A percentile compares a stretch with the other conserved stretches of the same genome.
Conservation (phyloP, 306 rosid species). For the Rosa lucieae region DNA sequence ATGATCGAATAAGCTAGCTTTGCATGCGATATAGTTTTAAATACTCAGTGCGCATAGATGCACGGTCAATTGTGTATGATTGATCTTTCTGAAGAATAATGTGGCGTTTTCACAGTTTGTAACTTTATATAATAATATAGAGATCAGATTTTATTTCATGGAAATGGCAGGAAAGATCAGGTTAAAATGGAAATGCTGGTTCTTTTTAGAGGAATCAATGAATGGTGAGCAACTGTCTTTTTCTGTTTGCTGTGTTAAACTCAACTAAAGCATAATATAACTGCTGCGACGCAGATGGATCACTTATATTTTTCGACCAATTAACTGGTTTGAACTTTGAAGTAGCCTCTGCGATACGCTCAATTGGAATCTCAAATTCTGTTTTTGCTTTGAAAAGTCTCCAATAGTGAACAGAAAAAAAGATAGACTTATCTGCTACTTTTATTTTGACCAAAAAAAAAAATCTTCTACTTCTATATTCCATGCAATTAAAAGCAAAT, state of each 20-base stretch:
- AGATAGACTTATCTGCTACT: not conserved
- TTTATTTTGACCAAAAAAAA: no score
- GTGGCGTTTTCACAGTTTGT: not conserved
- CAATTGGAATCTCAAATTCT: slow-evolving; percentile 27
- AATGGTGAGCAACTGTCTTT: not conserved
- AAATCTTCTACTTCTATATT: not conserved
- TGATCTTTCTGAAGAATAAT: not conserved
- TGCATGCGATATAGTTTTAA: not conserved
- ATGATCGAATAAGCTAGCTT: not conserved
- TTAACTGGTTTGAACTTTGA: slow-evolving; percentile 2
- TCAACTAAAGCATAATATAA: not conserved
- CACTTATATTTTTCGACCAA: slow-evolving; percentile 18
- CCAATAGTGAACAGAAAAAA: not conserved
- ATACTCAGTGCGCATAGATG: not conserved
- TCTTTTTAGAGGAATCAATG: not conserved
- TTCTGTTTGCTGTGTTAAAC: not conserved
- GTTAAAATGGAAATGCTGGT: not conserved
- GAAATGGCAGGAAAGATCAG: not conserved
- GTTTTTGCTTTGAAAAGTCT: not conserved
- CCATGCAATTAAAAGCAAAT: not conserved
- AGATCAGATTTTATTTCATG: not conserved
- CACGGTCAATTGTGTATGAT: not conserved
- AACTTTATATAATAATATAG: not conserved
- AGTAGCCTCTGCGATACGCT: not conserved
- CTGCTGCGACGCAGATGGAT: not conserved